Percentiles rank a stretch among this genome's conserved stretches.
These are phyloP conservation scores for Coemansia sp. DNA, from an alignment of 192 early-diverging fungal genomes.

Conservation along the genomic window DNA sequence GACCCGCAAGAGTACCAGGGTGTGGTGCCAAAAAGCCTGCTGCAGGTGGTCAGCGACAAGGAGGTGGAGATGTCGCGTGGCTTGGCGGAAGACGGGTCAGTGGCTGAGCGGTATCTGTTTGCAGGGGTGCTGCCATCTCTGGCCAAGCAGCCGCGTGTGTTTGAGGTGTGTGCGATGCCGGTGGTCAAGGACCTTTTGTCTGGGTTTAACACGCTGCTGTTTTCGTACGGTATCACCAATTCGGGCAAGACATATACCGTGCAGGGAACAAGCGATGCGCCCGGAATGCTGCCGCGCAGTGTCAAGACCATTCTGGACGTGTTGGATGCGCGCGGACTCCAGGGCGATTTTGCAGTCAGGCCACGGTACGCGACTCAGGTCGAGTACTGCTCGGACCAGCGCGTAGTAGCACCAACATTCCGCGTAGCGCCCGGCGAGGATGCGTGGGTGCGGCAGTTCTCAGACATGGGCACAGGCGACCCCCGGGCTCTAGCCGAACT, in stretches of 20 bases:
- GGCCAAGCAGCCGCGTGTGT: constrained; percentile 54
- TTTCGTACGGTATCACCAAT: constrained; percentile 70
- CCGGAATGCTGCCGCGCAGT: constrained; percentile 60
- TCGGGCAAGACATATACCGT: constrained; percentile 71
- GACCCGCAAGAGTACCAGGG: constrained; percentile 3
- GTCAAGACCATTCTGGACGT: constrained; percentile 59
- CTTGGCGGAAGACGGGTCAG: not conserved
- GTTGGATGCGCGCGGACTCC: constrained; percentile 31
- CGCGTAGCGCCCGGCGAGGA: constrained; percentile 42
- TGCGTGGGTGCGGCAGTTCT: constrained; percentile 29
- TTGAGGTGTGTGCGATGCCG: constrained; percentile 58
- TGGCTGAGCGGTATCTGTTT: constrained; percentile 55
- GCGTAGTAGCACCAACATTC: constrained; percentile 27
- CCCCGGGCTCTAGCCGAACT: constrained; percentile 10
- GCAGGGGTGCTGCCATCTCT: constrained; percentile 56
- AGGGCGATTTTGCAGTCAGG: constrained; percentile 39
- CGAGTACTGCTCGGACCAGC: constrained; percentile 42
- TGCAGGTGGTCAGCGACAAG: constrained; percentile 51
- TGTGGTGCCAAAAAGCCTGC: constrained; percentile 9
- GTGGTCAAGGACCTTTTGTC: constrained; percentile 55
- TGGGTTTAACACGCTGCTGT: constrained; percentile 63
- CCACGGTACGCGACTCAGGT: constrained; percentile 38
- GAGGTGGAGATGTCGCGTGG: constrained; percentile 35
- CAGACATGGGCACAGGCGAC: not conserved
- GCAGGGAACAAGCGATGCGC: constrained; percentile 49